A percentile compares a stretch with the other conserved stretches of the same genome.
Evolutionary conservation across 2,329 filamentous ascomycete genomes (phyloP).

Genomic region (Knoxdaviesia proteae): DNA sequence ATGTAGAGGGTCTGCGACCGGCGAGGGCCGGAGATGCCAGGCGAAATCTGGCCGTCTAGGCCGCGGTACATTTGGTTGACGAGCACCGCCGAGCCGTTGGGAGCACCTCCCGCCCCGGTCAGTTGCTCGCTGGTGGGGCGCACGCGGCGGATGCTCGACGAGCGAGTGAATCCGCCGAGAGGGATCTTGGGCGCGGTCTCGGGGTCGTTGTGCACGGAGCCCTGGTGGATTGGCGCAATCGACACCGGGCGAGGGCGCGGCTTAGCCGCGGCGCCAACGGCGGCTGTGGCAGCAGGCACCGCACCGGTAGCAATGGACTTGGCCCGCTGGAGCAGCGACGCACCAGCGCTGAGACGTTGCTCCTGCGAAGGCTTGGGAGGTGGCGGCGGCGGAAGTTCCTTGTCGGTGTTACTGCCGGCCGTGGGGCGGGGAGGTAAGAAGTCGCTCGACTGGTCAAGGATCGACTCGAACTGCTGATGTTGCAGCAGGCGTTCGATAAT

Average conservation of each 20-base stretch:
- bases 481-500: conserved; percentile 91
- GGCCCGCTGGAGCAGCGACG: conserved; percentile 19
- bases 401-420: conserved; percentile 37
- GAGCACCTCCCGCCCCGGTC: conserved; percentile 21
- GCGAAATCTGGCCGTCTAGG: conserved; percentile 40
- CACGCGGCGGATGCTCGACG: conserved; percentile 28
- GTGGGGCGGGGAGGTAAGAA: conserved; percentile 5
- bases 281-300: conserved; percentile 3
- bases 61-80: conserved; percentile 83
- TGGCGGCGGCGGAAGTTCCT: conserved; percentile 57
- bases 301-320: conserved; percentile 30
- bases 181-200: conserved; percentile 60
- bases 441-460: conserved; percentile 61
- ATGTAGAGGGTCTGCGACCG: conserved; percentile 45
- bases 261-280: conserved; percentile 10
- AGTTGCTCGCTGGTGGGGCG: conserved; percentile 45
- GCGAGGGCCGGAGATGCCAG: conserved; percentile 34
- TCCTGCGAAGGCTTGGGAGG: conserved; percentile 17
- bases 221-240: conserved; percentile 22
- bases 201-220: conserved; percentile 37
- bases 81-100: conserved; percentile 30
- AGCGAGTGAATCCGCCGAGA: conserved; percentile 35
- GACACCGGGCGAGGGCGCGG: conserved; percentile 35
- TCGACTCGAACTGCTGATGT: conserved; percentile 86
- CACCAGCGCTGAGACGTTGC: background rate